Percentiles rank a stretch among this genome's conserved stretches.
Evolutionary conservation across 2,329 filamentous ascomycete species (phyloP).

Genomic region (Acarospora socialis): DNA sequence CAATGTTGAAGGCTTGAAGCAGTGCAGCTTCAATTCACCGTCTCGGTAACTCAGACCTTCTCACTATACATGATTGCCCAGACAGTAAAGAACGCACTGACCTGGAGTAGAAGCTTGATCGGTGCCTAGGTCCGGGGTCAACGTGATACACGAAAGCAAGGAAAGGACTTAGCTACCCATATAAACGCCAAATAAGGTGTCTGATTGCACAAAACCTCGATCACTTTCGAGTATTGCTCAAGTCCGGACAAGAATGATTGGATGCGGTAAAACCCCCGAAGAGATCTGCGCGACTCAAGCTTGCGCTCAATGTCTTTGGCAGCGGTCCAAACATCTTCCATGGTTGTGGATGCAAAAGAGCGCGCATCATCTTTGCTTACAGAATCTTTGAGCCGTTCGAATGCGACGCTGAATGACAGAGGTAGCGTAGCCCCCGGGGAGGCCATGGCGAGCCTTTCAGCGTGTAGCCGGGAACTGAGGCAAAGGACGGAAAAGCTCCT

Average conservation of each 20-base stretch:
- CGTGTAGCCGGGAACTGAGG: background rate
- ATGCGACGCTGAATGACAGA: slow-evolving; percentile 18
- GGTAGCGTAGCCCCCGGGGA: slow-evolving; percentile 28
- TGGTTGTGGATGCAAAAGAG: slow-evolving; percentile 20
- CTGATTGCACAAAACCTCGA: slow-evolving; percentile 33
- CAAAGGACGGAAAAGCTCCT: no score
- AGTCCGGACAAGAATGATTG: slow-evolving; percentile 29
- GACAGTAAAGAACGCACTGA: no score
- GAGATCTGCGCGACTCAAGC: slow-evolving; percentile 24
- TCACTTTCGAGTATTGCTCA: slow-evolving; percentile 27
- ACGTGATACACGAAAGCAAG: background rate
- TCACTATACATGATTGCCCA: no score
- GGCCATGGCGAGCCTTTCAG: slow-evolving; percentile 1
- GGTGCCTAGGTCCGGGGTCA: slow-evolving; percentile 19
- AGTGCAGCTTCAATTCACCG: no score
- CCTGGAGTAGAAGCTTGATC: slow-evolving; percentile 25
- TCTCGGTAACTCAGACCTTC: no score
- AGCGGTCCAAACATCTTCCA: slow-evolving; percentile 26
- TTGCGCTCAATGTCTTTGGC: slow-evolving; percentile 27
- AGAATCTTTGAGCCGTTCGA: slow-evolving; percentile 15
- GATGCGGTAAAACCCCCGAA: slow-evolving; percentile 32
- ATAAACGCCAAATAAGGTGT: slow-evolving; percentile 33
- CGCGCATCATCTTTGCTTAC: slow-evolving; percentile 12
- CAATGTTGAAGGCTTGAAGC: no score
- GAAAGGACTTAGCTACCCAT: slow-evolving; percentile 24